Evolutionary conservation across 352 stramenopile genomes (phyloP), one percentile per base, ranked within the genome.

Genomic region (Peronospora belbahrii): DNA sequence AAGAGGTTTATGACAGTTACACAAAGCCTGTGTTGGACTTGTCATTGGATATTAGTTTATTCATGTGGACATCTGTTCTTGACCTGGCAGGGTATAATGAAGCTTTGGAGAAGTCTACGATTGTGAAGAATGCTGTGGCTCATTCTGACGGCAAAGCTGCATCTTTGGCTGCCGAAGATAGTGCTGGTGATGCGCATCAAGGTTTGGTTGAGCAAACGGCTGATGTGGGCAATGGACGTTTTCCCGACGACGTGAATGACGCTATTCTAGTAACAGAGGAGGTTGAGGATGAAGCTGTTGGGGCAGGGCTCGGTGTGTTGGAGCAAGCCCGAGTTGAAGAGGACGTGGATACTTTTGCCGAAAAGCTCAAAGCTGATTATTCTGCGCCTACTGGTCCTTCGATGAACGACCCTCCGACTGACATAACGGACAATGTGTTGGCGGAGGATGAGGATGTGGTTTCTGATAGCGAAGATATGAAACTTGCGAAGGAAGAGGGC

Each of bases 1-100:
- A 62, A 14, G 41, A 60, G 10, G 56, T 59, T 15, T 74, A 70
- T 27, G 41, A 62, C 17, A 48, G 25, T 27, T 79, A 76, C 19
- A 59, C 52, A 6, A 66, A 70, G 33, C 59, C 62, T 42, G 37
- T 76, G 27, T 49, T 74, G n/a, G 58, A 68, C 23, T 20, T 70
- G 20, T 62, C 53, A 23, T 24, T 67, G 24, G 51, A 60, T 44
- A 38, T 43, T 10, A 35, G 42, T 0, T 50, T 47, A 18, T 51
- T 65, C n/a, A 19, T 72, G 24, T 67, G 67, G 59, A 48, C 39
- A 22, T 65, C 45, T 28, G 42, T 62, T 28, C 13, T 67, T 4
- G 51, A 64, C 27, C 14, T 68, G 2, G n/a, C 23, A 41, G 50
- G 38, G 5, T 56, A 49, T 13, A 36, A 51, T 1, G 37, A 51